These are phyloP conservation scores for Taphrina pruni DNA, from an alignment of 1,139 yeast species.

Conservation along the genomic window DNA sequence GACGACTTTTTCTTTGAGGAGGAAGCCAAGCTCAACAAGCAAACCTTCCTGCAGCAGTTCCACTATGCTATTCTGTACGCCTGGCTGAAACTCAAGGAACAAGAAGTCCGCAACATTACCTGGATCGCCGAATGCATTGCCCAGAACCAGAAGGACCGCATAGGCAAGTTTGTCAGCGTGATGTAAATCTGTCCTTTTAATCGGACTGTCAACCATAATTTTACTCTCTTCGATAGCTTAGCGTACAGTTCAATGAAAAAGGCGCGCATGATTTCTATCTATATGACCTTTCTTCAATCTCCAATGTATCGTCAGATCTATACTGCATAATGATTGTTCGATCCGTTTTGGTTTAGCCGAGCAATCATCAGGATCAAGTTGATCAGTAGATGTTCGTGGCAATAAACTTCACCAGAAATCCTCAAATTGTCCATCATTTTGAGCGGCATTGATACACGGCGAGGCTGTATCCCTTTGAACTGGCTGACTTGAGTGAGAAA, in stretches of 20 bases:
- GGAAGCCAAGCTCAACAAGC: slow-evolving; percentile 90
- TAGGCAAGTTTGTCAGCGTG: slow-evolving; percentile 54
- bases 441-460: no score
- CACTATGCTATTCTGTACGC: slow-evolving; percentile 92
- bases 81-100: slow-evolving; percentile 94
- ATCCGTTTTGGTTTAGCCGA: not conserved
- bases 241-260: slow-evolving; percentile 11
- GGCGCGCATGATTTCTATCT: no score
- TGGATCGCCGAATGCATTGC: slow-evolving; percentile 96
- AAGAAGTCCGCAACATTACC: slow-evolving; percentile 92
- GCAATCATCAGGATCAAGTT: not conserved
- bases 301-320: no score
- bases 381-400: no score
- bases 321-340: no score
- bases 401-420: no score
- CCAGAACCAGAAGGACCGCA: slow-evolving; percentile 57
- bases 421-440: no score
- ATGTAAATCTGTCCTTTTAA: slow-evolving; percentile 47
- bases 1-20: slow-evolving; percentile 93
- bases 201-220: not conserved
- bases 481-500: no score
- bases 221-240: not conserved
- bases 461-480: no score
- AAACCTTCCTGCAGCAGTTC: slow-evolving; percentile 88
- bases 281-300: no score